Base-by-base conservation (phyloP, 768 basidiomycete genomes). In the Boletus fagicola region DNA sequence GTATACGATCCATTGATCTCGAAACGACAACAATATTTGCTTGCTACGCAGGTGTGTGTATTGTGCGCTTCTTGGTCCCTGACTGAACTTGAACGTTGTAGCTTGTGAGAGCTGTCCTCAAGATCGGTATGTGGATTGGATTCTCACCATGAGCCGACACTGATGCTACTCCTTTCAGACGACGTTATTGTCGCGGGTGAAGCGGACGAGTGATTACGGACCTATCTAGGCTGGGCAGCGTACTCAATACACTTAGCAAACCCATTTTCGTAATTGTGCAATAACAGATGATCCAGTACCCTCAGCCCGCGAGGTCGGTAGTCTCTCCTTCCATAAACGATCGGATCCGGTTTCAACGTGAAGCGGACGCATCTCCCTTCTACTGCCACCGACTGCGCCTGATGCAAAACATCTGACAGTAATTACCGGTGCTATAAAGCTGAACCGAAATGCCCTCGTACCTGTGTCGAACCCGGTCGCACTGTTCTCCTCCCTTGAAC, bases 1-100 rank as follows among this genome's bases (percentile, higher is more conserved):
- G 95, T 98, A 43, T 94, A 95, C 65, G 97, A 99, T 68, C 96
- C 97, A 30, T 76, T 98, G 62, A 97, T 98, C 73, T 94, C 94
- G 42, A 99, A 98, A 77, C 79, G 96, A 68, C 95, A 98, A 69
- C 96, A 98, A 69, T 97, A 94, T 75, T 77, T 99, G 57, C 79
- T 99, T 42, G 97, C 97, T n/a, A 98, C 95, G 22, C 94, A 95
- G 83, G 87, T 91, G 58, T 48, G 81, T 60, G 3, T 10, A 10
- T 4, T n/a, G 10, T 53, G 11, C 4, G 16, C 1, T 1, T 68
- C 43, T 51, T 38, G 9, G 24, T n/a, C 36, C 30, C 20, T 31
- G 22, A 39, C 53, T 64, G 26, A 62, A n/a, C 18, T n/a, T 40
- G 38, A 55, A 20, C 38, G 24, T 38, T 59, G 39, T 56, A 90